Evolutionary conservation across 2,329 filamentous ascomycete genomes (phyloP).

Genomic region (Calonectria multiphialidica): DNA sequence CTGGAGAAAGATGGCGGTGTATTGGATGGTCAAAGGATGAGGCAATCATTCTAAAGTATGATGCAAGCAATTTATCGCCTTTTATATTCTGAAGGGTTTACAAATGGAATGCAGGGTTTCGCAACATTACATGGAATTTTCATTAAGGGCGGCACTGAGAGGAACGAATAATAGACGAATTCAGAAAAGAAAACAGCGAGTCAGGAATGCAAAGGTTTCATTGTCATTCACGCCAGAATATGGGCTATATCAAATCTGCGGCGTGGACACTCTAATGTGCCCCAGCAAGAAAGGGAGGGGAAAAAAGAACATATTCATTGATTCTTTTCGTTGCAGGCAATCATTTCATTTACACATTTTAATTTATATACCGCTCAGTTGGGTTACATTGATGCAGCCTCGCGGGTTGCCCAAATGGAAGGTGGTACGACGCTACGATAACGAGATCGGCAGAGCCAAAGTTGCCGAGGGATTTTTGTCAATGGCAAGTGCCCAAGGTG

Average conservation of each 20-base stretch:
- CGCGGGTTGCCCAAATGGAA: background rate
- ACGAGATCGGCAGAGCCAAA: slow-evolving; percentile 11
- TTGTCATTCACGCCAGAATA: background rate
- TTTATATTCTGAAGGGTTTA: background rate
- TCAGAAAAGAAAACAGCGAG: background rate
- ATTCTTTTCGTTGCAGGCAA: background rate
- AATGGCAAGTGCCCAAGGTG: background rate
- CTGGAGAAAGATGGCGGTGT: background rate
- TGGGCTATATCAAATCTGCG: background rate
- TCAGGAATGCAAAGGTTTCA: background rate
- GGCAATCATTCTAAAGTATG: background rate
- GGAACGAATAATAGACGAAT: background rate
- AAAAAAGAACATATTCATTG: background rate
- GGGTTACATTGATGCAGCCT: background rate
- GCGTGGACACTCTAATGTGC: background rate
- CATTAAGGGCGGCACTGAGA: background rate
- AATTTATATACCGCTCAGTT: background rate
- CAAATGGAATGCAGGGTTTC: background rate
- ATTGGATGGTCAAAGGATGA: background rate
- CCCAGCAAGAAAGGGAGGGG: no score
- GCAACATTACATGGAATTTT: background rate
- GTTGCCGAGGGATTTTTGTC: slow-evolving; percentile 5
- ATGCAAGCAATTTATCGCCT: background rate
- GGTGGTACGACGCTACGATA: background rate
- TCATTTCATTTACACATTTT: background rate